phyloP scores from a whole-genome alignment of 495 filamentous ascomycete species.

The Friedmanniomyces simplex region DNA sequence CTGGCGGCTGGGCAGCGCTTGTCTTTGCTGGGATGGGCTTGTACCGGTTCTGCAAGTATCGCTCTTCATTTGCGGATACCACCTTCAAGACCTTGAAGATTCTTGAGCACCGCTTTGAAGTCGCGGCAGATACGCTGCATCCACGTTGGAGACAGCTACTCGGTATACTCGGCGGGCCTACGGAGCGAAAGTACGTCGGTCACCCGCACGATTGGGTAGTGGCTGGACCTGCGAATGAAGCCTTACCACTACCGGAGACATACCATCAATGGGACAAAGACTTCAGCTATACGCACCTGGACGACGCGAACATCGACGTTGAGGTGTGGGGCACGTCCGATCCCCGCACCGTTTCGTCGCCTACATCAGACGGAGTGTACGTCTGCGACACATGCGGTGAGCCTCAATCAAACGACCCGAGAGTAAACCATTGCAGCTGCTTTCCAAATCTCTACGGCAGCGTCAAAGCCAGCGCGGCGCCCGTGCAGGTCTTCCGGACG shows the following conservation, averaged over 20 bases:
- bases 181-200: constrained; percentile 19
- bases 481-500: constrained; percentile 27
- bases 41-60: constrained; percentile 33
- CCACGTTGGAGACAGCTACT: constrained; percentile 28
- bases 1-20: constrained; percentile 29
- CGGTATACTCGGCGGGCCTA: constrained; percentile 14
- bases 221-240: constrained; percentile 10
- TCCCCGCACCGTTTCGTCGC: constrained; percentile 16
- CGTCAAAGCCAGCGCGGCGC: constrained; percentile 2
- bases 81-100: constrained; percentile 23
- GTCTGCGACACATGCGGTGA: constrained; percentile 22
- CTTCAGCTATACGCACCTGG: constrained; percentile 25
- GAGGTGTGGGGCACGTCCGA: constrained; percentile 25
- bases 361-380: not conserved
- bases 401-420: constrained; percentile 24
- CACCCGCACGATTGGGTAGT: constrained; percentile 30
- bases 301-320: constrained; percentile 24
- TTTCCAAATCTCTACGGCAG: constrained; percentile 24
- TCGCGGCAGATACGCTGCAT: constrained; percentile 31
- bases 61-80: constrained; percentile 23
- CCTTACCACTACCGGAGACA: constrained; percentile 24
- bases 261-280: constrained; percentile 24
- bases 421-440: constrained; percentile 23
- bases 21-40: constrained; percentile 31
- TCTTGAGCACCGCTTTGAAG: constrained; percentile 25